These are phyloP conservation scores for Primulina huaijiensis DNA, from an alignment of 257 asterid genomes.

Conservation along the genomic window DNA sequence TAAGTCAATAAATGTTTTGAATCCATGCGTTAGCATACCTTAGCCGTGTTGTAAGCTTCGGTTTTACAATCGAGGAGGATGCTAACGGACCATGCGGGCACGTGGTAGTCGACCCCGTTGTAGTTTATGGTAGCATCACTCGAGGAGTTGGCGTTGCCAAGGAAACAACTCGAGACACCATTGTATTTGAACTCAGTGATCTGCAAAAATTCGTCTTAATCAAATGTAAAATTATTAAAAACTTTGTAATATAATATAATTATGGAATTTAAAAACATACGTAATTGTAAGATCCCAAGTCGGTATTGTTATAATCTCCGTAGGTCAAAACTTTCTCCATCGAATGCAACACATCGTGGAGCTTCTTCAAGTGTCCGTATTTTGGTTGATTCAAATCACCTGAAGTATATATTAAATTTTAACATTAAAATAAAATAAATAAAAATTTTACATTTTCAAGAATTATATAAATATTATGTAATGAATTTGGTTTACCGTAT, in stretches of 20 bases:
- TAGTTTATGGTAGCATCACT: slow-evolving; percentile 39
- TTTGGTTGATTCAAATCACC: slow-evolving; percentile 67
- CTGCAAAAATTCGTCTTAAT: slow-evolving; percentile 23
- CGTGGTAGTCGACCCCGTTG: slow-evolving; percentile 34
- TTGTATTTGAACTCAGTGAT: slow-evolving; percentile 35
- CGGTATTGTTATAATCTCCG: slow-evolving; percentile 40
- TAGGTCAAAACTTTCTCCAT: slow-evolving; percentile 55
- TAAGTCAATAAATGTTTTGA: neutral
- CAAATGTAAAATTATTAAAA: too few relatives aligned
- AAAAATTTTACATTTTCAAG: neutral
- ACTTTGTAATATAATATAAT: too few relatives aligned
- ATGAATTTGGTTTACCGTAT: slow-evolving; percentile 40
- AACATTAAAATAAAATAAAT: too few relatives aligned
- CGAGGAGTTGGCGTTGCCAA: slow-evolving; percentile 45
- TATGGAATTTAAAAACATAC: slow-evolving; percentile 18
- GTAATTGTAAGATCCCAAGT: slow-evolving; percentile 40
- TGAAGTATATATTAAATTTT: neutral
- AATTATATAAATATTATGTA: neutral
- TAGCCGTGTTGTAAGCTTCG: slow-evolving; percentile 70
- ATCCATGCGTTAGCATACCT: slow-evolving; percentile 26
- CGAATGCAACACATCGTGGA: slow-evolving; percentile 54
- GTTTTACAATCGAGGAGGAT: slow-evolving; percentile 71
- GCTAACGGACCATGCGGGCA: slow-evolving; percentile 90
- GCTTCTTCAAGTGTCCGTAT: slow-evolving; percentile 76
- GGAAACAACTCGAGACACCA: slow-evolving; percentile 50